phyloP scores from a whole-genome alignment of 805 yeast species.

The Clavispora santaluciae region DNA sequence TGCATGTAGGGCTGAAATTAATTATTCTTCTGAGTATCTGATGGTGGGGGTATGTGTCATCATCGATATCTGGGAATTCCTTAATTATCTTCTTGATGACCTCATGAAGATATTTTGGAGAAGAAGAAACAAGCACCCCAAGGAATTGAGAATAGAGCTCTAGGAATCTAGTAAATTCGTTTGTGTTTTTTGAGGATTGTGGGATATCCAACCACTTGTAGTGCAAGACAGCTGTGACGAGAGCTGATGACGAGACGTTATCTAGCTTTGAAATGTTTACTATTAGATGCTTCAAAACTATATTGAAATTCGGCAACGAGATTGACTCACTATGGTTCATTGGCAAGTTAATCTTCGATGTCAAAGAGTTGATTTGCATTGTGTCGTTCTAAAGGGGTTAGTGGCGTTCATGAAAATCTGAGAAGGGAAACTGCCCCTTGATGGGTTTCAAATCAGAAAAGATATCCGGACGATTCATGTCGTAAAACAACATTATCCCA shows the following conservation, averaged over 20 bases:
- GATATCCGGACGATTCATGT: too few species aligned
- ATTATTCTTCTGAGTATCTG: conserved; percentile 59
- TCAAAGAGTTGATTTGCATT: conserved; percentile 52
- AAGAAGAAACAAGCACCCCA: conserved; percentile 72
- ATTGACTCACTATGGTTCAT: conserved; percentile 49
- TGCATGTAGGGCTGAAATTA: conserved; percentile 75
- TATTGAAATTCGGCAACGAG: conserved; percentile 45
- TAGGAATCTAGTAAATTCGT: conserved; percentile 29
- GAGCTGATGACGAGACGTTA: conserved; percentile 43
- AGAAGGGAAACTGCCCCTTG: neutral
- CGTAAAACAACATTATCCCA: too few species aligned
- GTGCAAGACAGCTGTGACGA: conserved; percentile 59
- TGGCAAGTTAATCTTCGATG: conserved; percentile 56
- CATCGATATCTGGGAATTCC: conserved; percentile 43
- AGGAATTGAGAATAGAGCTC: conserved; percentile 65
- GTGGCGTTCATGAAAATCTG: conserved; percentile 6
- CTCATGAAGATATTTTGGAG: conserved; percentile 87
- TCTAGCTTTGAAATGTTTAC: conserved; percentile 67
- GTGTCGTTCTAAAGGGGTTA: conserved; percentile 39
- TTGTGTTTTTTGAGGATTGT: conserved; percentile 10
- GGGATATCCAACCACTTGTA: conserved; percentile 59
- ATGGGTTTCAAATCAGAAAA: neutral
- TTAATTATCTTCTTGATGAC: conserved; percentile 65
- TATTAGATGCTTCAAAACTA: conserved; percentile 54
- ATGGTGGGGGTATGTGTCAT: conserved; percentile 43